Evolutionary conservation across 1,139 yeast species (phyloP), one percentile per base, ranked within the genome.

Genomic region (Magnusiomyces magnusii): DNA sequence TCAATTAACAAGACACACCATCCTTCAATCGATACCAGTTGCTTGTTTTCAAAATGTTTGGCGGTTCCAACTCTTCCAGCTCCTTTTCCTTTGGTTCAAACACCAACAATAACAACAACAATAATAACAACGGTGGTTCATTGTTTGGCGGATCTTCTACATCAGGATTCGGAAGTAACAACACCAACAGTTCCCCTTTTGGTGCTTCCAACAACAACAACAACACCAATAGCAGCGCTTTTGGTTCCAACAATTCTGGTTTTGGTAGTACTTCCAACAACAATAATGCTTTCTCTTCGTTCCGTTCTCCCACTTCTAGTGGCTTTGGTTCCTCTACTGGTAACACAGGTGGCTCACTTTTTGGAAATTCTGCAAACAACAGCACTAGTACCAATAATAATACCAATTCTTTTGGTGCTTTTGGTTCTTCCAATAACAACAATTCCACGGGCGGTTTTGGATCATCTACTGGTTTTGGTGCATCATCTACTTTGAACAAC

Each of bases 391-490:
- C 58, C 47, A 44, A 55, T 31, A 49, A 60, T 9, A 57, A 60
- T 2, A 63, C 64, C n/a, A 68, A 71, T n/a, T 71, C 67, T 1
- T 68, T 67, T 61, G 72, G 74, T 9, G 50, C 67, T 19, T 54
- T 55, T 47, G 61, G 54, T 19, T 52, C 54, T 1, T 21, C 51
- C 28, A 57, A 53, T 41, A 56, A 27, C 54, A 60, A 61, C 49
- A 66, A 62, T 56, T 60, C 70, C 24, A 60, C 64, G 44, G 51
- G 61, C 31, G 57, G 68, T 10, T 60, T 64, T 55, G 78, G 77
- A 2, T 75, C 76, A 13, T 68, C 75, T 50, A 62, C 72, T 53
- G 71, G 71, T 2, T 54, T 47, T 54, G 66, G 64, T 7, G 62
- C 64, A 31, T 58, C 60, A 31, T 28, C 58, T 21, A 27, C 58